A percentile compares a stretch with the other conserved stretches of the same genome.
Evolutionary conservation across 345 rosid genomes (phyloP).

Genomic region (Rubroshorea leprosula): DNA sequence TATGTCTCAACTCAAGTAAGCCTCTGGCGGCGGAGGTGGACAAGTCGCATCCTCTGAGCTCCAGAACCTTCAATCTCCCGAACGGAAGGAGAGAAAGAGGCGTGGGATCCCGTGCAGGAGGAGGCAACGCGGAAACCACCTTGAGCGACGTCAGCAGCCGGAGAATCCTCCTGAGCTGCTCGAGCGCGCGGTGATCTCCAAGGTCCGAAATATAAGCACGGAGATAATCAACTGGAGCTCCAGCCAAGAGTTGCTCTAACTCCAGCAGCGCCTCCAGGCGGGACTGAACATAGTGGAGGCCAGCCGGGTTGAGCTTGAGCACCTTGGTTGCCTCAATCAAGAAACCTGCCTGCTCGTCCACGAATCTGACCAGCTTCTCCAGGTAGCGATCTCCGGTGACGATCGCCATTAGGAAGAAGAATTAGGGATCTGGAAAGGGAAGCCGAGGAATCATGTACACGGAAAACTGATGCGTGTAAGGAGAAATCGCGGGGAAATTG

Average conservation of each 20-base stretch:
- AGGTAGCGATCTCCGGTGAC: slow-evolving; percentile 95
- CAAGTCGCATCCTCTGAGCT: slow-evolving; percentile 89
- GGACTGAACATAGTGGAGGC: slow-evolving; percentile 91
- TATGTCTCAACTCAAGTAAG: slow-evolving; percentile 74
- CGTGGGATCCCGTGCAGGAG: slow-evolving; percentile 82
- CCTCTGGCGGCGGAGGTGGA: slow-evolving; percentile 91
- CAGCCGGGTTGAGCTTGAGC: slow-evolving; percentile 87
- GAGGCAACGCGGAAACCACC: slow-evolving; percentile 73
- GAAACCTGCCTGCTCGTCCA: slow-evolving; percentile 64
- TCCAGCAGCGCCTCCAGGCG: slow-evolving; percentile 86
- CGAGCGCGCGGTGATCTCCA: slow-evolving; percentile 91
- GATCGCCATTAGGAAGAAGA: slow-evolving; percentile 56
- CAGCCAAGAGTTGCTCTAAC: slow-evolving; percentile 73
- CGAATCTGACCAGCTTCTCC: slow-evolving; percentile 71
- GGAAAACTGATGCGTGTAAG: slow-evolving; percentile 6
- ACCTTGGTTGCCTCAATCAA: slow-evolving; percentile 62
- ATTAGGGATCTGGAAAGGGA: slow-evolving; percentile 5
- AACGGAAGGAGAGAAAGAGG: slow-evolving; percentile 83
- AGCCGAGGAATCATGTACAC: neutral
- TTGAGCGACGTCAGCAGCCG: slow-evolving; percentile 71
- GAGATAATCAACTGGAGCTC: slow-evolving; percentile 94
- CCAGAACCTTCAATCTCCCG: slow-evolving; percentile 65
- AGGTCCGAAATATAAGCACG: slow-evolving; percentile 96
- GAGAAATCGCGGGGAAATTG: slow-evolving; percentile 81
- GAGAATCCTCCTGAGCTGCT: slow-evolving; percentile 89